Percentiles rank a stretch among this genome's conserved stretches.
Conservation (phyloP, 495 filamentous ascomycete genomes). For the Aspergillus sclerotioniger region DNA sequence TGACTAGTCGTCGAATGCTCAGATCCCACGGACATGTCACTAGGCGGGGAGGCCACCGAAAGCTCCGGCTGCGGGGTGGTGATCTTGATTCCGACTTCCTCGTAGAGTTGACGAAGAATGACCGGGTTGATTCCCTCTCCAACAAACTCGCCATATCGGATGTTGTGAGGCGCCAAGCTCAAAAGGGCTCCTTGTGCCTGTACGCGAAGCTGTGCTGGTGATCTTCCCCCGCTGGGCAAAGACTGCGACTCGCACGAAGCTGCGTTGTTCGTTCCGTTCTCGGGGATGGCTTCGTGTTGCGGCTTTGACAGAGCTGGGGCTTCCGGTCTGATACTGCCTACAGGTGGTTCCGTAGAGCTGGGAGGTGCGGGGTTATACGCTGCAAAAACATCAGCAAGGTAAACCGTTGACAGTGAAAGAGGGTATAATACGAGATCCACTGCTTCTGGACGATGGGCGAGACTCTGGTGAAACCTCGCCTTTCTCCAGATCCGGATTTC, state of each 20-base stretch:
- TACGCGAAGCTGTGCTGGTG: conserved; percentile 53
- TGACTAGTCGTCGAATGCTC: not conserved
- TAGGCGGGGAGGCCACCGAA: not conserved
- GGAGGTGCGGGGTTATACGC: conserved; percentile 45
- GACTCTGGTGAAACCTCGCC: conserved; percentile 29
- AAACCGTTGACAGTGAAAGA: not conserved
- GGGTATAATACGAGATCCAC: conserved; percentile 36
- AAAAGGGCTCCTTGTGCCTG: conserved; percentile 69
- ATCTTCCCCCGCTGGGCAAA: conserved; percentile 11
- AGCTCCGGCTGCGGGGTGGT: conserved; percentile 12
- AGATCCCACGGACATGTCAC: not conserved
- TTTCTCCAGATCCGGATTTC: conserved; percentile 26
- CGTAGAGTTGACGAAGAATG: conserved; percentile 62
- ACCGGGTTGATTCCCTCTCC: conserved; percentile 67
- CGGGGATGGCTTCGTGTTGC: not conserved
- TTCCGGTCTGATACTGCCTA: not conserved
- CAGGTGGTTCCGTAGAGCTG: conserved; percentile 21
- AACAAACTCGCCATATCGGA: conserved; percentile 66
- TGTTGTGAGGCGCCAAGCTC: conserved; percentile 59
- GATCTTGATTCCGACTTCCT: conserved; percentile 57
- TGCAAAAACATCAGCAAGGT: conserved; percentile 24
- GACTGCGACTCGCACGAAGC: conserved; percentile 2
- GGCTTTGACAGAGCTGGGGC: not conserved
- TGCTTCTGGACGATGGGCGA: conserved; percentile 28
- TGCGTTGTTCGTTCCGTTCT: not conserved